Base-by-base conservation (phyloP, 108 stramenopile genomes). In the Pseudonitzschia multiseries region DNA sequence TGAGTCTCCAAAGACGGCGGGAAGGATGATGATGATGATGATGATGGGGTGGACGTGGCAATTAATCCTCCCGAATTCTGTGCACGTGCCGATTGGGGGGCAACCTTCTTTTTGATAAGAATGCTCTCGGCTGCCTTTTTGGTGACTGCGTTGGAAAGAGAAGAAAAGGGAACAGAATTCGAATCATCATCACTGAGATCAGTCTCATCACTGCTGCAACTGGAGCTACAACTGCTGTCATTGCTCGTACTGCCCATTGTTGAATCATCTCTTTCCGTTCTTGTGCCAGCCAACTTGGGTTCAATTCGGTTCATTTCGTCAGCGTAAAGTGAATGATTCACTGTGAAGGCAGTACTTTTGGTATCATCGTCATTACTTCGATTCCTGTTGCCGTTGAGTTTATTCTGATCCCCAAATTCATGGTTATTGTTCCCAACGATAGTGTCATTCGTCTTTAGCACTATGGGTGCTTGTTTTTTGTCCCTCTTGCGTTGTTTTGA, bases 101-200 rank as follows among this genome's bases (percentile, higher is more conserved):
- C n/a, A n/a, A n/a, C n/a, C 36, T 36, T 36, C 36, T 36, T 36
- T 36, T 36, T 36, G 36, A 6, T 36, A 5, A 36, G 6, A 36
- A 36, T 36, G 36, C 36, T 36, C 6, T 36, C 36, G 36, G 46
- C 4, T 10, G 46, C 46, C 9, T 48, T 48, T 14, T 48, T 18
- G 46, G 36, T 6, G 6, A 6, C 53, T 54, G 22, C 14, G 53
- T 15, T 59, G 29, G 57, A 27, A 59, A 31, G 6, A 17, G 0
- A 65, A 26, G 64, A n/a, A 1, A 17, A 26, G 15, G 64, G 41
- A 65, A 33, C 10, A 6, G 64, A 65, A 43, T 14, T 26, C 14
- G 64, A 65, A 41, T 12, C 12, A 41, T 65, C 64, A 24, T 65
- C 43, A 27, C 64, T 44, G 43, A 43, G 42, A 44, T 42, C 36